These are phyloP conservation scores for Barnettozyma wickerhamii DNA, from an alignment of 805 yeast genomes.

Conservation along the genomic window DNA sequence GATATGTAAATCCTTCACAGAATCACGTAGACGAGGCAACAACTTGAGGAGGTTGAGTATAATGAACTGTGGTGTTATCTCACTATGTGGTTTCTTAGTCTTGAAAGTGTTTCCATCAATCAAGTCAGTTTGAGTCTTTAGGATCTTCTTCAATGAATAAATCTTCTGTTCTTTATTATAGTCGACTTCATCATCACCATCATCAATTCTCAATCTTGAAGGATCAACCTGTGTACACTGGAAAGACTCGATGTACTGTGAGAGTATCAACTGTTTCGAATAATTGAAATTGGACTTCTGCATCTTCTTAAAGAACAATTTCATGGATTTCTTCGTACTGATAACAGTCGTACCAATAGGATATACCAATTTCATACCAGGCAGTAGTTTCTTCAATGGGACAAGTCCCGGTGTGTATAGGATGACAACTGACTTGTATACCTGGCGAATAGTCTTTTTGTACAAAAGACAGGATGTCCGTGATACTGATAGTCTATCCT, in stretches of 20 bases:
- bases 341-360: not conserved
- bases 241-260: not conserved
- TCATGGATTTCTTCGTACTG: not conserved
- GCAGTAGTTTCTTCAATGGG: not conserved
- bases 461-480: not conserved
- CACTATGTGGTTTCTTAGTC: not conserved
- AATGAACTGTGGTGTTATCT: not conserved
- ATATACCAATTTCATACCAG: not conserved
- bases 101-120: not conserved
- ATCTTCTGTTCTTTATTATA: too few species aligned
- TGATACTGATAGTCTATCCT: not conserved
- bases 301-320: conserved; percentile 5
- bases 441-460: not conserved
- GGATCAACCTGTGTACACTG: not conserved
- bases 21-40: conserved; percentile 3
- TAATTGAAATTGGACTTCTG: not conserved
- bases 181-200: too few species aligned
- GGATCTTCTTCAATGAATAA: not conserved
- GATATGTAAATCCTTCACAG: not conserved
- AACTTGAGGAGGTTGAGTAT: not conserved
- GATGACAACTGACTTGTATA: not conserved
- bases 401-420: not conserved
- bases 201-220: not conserved
- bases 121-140: not conserved
- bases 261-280: not conserved